phyloP scores from a whole-genome alignment of 2,329 filamentous ascomycete species.

The Clonostachys solani region DNA sequence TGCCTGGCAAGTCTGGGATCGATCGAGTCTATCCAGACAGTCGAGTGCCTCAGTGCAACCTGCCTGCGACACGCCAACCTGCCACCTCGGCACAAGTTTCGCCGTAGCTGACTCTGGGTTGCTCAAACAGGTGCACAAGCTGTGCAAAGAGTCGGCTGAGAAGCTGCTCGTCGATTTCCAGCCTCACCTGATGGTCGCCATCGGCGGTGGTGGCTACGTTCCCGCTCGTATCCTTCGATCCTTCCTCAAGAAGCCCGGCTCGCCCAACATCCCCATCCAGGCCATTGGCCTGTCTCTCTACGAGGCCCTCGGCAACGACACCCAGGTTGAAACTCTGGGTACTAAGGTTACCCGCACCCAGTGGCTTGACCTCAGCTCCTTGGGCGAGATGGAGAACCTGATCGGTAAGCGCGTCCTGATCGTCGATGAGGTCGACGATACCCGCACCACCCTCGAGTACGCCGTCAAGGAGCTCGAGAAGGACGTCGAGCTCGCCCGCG shows the following conservation, averaged over 20 bases:
- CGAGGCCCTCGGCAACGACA: constrained; percentile 64
- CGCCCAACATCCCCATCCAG: constrained; percentile 96
- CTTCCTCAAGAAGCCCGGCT: constrained; percentile 86
- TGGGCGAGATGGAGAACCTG: constrained; percentile 80
- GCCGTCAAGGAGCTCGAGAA: constrained; percentile 91
- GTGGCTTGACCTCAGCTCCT: constrained; percentile 87
- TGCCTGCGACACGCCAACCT: too few relatives aligned
- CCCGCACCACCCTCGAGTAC: constrained; percentile 89
- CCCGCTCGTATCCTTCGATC: constrained; percentile 95
- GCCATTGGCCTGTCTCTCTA: constrained; percentile 97
- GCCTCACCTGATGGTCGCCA: constrained; percentile 96
- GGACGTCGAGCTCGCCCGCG: constrained; percentile 80
- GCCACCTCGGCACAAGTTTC: neutral
- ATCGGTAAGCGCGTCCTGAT: constrained; percentile 90
- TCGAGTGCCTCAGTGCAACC: too few relatives aligned
- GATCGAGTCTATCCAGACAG: too few relatives aligned
- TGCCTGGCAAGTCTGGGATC: too few relatives aligned
- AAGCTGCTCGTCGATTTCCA: constrained; percentile 80
- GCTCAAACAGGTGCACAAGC: constrained; percentile 77
- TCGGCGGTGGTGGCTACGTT: constrained; percentile 95
- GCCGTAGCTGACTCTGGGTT: neutral
- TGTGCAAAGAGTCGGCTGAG: constrained; percentile 83
- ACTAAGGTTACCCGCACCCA: constrained; percentile 97
- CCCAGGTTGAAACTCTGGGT: constrained; percentile 66
- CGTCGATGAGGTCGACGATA: constrained; percentile 95